A percentile compares a stretch with the other conserved stretches of the same genome.
These are phyloP conservation scores for Hymenoscyphus repandus DNA, from an alignment of 2,329 filamentous ascomycete genomes.

Conservation along the genomic window DNA sequence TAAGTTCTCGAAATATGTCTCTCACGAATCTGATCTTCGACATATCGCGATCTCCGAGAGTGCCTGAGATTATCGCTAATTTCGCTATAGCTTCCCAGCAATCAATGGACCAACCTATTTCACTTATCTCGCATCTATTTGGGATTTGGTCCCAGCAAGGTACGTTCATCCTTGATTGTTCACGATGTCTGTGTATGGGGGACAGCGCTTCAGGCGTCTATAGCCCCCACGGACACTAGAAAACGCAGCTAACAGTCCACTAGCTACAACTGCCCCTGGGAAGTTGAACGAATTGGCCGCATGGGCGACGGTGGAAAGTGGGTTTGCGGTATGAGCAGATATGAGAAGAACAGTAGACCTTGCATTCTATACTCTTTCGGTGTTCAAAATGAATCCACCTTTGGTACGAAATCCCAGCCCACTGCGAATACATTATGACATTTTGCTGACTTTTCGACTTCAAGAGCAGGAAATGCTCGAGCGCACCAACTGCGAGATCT, in stretches of 20 bases:
- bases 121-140: slow-evolving; percentile 30
- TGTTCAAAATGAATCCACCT: slow-evolving; percentile 33
- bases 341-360: slow-evolving; percentile 27
- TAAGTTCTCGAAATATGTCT: slow-evolving; percentile 16
- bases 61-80: background rate
- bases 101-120: slow-evolving; percentile 13
- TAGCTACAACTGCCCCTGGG: slow-evolving; percentile 32
- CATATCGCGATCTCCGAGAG: too few species aligned
- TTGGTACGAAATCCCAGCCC: slow-evolving; percentile 21
- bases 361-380: slow-evolving; percentile 37
- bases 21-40: background rate
- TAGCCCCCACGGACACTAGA: background rate
- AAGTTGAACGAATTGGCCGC: slow-evolving; percentile 34
- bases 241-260: background rate
- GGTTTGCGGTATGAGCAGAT: slow-evolving; percentile 36
- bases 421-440: background rate
- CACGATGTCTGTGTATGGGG: background rate
- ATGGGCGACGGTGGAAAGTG: slow-evolving; percentile 38
- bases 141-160: slow-evolving; percentile 35
- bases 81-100: slow-evolving; percentile 21
- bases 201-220: background rate
- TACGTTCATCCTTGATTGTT: slow-evolving; percentile 17
- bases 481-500: slow-evolving; percentile 35
- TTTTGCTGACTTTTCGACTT: background rate
- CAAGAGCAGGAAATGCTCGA: slow-evolving; percentile 34